Evolutionary conservation across 805 yeast genomes (phyloP).

Genomic region (Zygosaccharomyces gambellarensis): DNA sequence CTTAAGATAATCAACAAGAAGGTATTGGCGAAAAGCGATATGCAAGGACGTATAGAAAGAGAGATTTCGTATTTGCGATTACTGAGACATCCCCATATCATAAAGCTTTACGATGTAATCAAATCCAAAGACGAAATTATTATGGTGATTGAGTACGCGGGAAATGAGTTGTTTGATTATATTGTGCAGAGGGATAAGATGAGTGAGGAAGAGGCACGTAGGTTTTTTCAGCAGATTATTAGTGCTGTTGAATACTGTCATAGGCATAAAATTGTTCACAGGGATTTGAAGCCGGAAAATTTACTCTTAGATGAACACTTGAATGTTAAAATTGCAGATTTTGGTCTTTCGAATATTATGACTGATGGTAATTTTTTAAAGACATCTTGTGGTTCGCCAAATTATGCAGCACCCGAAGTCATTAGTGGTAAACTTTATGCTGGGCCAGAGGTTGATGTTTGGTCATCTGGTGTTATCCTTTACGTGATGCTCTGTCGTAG

Average conservation of each 20-base stretch:
- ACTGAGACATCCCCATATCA: slow-evolving; percentile 92
- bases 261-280: slow-evolving; percentile 90
- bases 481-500: slow-evolving; percentile 96
- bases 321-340: slow-evolving; percentile 94
- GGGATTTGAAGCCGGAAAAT: slow-evolving; percentile 96
- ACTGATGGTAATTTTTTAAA: slow-evolving; percentile 94
- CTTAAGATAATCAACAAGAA: slow-evolving; percentile 87
- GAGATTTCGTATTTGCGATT: slow-evolving; percentile 86
- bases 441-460: slow-evolving; percentile 97
- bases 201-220: slow-evolving; percentile 86
- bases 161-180: slow-evolving; percentile 92
- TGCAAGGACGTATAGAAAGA: slow-evolving; percentile 95
- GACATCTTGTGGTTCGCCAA: slow-evolving; percentile 94
- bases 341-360: slow-evolving; percentile 92
- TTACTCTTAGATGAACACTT: slow-evolving; percentile 80
- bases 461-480: slow-evolving; percentile 94
- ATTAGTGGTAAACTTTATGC: slow-evolving; percentile 92
- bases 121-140: slow-evolving; percentile 92
- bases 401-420: slow-evolving; percentile 97
- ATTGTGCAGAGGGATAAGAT: slow-evolving; percentile 90
- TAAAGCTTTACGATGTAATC: slow-evolving; percentile 90
- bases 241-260: slow-evolving; percentile 97
- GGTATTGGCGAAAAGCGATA: slow-evolving; percentile 87
- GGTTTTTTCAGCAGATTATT: slow-evolving; percentile 93
- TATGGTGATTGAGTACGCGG: slow-evolving; percentile 96